Evolutionary conservation across 2,329 filamentous ascomycete genomes (phyloP), one percentile per base, ranked within the genome.

Genomic region (Passalora sequoiae): DNA sequence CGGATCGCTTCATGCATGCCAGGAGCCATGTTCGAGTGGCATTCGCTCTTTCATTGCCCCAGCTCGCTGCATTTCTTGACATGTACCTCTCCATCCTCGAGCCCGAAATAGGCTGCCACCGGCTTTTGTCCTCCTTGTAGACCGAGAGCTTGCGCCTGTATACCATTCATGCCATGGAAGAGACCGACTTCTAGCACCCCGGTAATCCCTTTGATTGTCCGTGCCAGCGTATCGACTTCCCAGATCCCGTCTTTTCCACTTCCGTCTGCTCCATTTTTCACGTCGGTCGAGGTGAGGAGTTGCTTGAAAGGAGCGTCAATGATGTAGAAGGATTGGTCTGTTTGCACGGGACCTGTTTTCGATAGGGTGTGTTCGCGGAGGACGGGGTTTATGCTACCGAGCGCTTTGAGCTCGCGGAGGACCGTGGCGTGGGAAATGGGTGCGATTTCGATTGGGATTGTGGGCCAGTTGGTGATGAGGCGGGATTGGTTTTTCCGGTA

Each of bases 171-270:
- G 3, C 91, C 91, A 30, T 81, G 79, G 71, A 98, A 98, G 33
- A 98, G 75, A 10, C 92, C 92, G 20, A 94, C 89, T 62, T 95
- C 92, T 40, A 96, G 73, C 6, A 98, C 87, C 38, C 92, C 92
- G 1, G 85, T 83, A 52, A 95, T 84, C 53, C 75, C 73, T 65
- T 94, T 88, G 60, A 97, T 83, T 57, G 78, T 76, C 51, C 75
- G 74, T 6, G 86, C 83, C 38, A 98, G 72, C 25, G 73, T 74
- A 51, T 83, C 77, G 4, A 96, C 86, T 52, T 91, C 86, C 87
- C 89, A 96, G 29, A 77, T 69, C 12, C 87, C 84, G 73, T 55
- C 49, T 47, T 58, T 54, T 54, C 74, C 69, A 15, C 80, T 77
- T 49, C 60, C 53, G 40, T 53, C 44, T 50, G 65, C 49, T 37